Evolutionary conservation across 441 rosid genomes (phyloP), one percentile per base, ranked within the genome.

Genomic region (Mallotus japonicus): DNA sequence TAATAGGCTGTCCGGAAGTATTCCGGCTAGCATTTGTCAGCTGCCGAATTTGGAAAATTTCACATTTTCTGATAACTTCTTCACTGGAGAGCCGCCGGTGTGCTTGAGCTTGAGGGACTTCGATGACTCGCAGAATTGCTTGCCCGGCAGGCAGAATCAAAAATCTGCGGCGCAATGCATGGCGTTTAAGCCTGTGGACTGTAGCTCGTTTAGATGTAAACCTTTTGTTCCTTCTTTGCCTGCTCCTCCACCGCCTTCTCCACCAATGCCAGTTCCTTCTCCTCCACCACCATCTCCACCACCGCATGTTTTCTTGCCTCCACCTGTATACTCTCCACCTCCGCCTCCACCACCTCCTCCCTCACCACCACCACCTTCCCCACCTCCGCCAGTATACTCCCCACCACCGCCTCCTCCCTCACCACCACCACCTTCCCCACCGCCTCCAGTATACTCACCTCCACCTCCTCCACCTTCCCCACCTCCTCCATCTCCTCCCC

Each of bases 31-130:
- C 58, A 76, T 94, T 60, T 94, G 99, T 79, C 62, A 65, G 82
- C 75, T 92, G 55, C 95, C 95, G 4, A 88, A 84, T 69, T 75
- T 92, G 81, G 79, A 87, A 73, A 92, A 92, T 71, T 90, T 94
- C 67, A 90, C 97, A 1, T 87, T 56, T 72, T 86, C 92, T 19
- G 85, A 87, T 62, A 94, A 94, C 61, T 94, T 80, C 90, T 95
- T 95, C 85, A 89, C 87, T 0, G 95, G 95, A 6, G 97, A 90
- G 74, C 84, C 95, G 13, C 97, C 97, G 0, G 83, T 73, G 17
- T 92, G 98, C 81, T 82, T 90, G 81, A 55, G 81, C 6, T 64
- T 90, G 62, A 75, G 77, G 32, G 85, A 60, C 2, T 88, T 88
- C 65, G 85, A 87, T 72, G 99, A 94, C 53, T 69, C 79, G 77